Evolutionary conservation across 805 yeast species (phyloP), one percentile per base, ranked within the genome.

Genomic region (Lachancea mirantina): DNA sequence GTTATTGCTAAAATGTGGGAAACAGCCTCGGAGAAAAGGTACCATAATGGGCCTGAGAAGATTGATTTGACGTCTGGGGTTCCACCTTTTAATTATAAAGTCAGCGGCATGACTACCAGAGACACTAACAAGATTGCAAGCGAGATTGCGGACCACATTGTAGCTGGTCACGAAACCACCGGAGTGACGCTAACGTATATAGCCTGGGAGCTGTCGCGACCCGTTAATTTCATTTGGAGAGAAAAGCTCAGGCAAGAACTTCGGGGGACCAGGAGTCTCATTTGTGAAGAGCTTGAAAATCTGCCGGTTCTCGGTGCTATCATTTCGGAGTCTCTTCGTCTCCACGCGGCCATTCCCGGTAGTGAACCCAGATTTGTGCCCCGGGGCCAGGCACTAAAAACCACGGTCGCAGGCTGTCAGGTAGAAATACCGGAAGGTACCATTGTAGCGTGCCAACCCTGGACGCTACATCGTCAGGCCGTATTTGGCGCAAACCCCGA

Each of bases 151-250:
- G 88, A 79, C 47, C 84, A 79, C 49, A 65, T 78, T 23, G 78
- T 80, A 28, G 88, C 88, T 1, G 88, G 88, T 3, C 87, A 80
- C 49, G 81, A 78, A 47, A 79, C 88, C 4, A 78, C 83, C 1
- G 84, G 81, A 0, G 66, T 74, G 5, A 74, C 77, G n/a, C 50
- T 79, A 37, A 62, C 83, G 0, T 80, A 70, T 49, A 55, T 74
- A 32, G 61, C 72, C 14, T 78, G 72, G 59, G 76, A 76, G 46
- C 49, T 78, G 22, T 75, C 83, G 2, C 58, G 73, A 36, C 74
- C 74, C 0, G 50, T 53, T 9, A 59, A 74, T 41, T 38, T 44
- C 5, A 49, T 54, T 11, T 62, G 71, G 41, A 88, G 80, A 50
- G 37, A 49, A 3, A 50, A 47, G 21, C 56, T 83, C 13, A 57